These are phyloP conservation scores for Sporothrix mexicana DNA, from an alignment of 2,329 filamentous ascomycete genomes.

Conservation along the genomic window DNA sequence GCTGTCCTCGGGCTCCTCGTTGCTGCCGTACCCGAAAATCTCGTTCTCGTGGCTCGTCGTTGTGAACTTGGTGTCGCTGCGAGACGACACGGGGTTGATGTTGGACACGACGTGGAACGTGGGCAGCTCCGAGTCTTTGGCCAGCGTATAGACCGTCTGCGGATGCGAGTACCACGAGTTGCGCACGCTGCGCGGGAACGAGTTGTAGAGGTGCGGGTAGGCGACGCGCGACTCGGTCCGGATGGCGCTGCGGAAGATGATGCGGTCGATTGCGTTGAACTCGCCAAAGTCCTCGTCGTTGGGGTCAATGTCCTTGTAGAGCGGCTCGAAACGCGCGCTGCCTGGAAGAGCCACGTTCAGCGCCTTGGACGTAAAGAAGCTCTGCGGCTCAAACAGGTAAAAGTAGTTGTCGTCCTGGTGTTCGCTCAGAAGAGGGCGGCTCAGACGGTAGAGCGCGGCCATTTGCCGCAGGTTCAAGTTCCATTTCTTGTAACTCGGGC, in stretches of 20 bases:
- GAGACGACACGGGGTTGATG: slow-evolving; percentile 96
- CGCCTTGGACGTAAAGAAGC: slow-evolving; percentile 94
- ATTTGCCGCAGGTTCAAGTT: slow-evolving; percentile 93
- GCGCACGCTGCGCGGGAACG: slow-evolving; percentile 90
- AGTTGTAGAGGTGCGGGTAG: slow-evolving; percentile 95
- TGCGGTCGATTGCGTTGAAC: slow-evolving; percentile 98
- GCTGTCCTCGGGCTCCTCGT: slow-evolving; percentile 76
- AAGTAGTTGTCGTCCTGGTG: slow-evolving; percentile 97
- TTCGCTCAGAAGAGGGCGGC: slow-evolving; percentile 87
- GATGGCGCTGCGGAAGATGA: slow-evolving; percentile 95
- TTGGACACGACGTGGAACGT: slow-evolving; percentile 98
- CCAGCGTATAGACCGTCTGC: slow-evolving; percentile 86
- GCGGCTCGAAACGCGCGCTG: slow-evolving; percentile 91
- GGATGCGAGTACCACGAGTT: slow-evolving; percentile 93
- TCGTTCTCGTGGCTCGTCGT: slow-evolving; percentile 91
- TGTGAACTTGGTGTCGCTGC: slow-evolving; percentile 96
- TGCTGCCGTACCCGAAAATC: slow-evolving; percentile 81
- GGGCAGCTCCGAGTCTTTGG: slow-evolving; percentile 86
- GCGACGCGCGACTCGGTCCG: slow-evolving; percentile 95
- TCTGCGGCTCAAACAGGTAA: slow-evolving; percentile 94
- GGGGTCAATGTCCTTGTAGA: slow-evolving; percentile 98
- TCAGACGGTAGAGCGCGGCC: slow-evolving; percentile 91
- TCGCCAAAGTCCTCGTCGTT: slow-evolving; percentile 99
- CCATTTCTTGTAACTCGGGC: slow-evolving; percentile 95
- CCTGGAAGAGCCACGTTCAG: slow-evolving; percentile 97